phyloP scores from a whole-genome alignment of 2,329 filamentous ascomycete genomes.

The Gnomoniopsis sp. region DNA sequence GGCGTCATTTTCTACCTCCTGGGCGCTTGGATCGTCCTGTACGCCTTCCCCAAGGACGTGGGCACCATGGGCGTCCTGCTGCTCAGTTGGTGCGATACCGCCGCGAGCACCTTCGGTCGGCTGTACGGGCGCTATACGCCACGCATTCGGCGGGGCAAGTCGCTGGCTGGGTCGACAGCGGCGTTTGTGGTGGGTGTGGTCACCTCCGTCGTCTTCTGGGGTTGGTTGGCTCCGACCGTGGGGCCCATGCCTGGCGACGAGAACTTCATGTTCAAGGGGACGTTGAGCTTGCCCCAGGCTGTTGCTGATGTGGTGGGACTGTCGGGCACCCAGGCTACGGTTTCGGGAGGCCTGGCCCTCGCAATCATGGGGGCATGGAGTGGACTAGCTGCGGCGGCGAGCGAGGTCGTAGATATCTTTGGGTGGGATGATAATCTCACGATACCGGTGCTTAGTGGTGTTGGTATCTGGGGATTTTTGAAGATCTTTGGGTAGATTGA shows the following conservation, averaged over 20 bases:
- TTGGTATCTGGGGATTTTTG: slow-evolving; percentile 88
- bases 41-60: slow-evolving; percentile 89
- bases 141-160: slow-evolving; percentile 81
- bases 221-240: slow-evolving; percentile 69
- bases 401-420: slow-evolving; percentile 87
- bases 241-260: slow-evolving; percentile 69
- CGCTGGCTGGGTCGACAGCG: slow-evolving; percentile 81
- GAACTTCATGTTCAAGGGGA: slow-evolving; percentile 76
- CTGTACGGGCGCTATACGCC: slow-evolving; percentile 88
- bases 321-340: slow-evolving; percentile 52
- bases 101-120: slow-evolving; percentile 89
- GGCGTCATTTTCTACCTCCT: slow-evolving; percentile 96
- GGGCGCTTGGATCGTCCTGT: slow-evolving; percentile 81
- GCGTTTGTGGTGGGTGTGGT: slow-evolving; percentile 79
- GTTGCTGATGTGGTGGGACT: slow-evolving; percentile 60
- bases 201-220: slow-evolving; percentile 85
- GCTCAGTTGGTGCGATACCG: slow-evolving; percentile 96
- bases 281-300: slow-evolving; percentile 64
- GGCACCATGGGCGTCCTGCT: slow-evolving; percentile 85
- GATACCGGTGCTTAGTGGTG: slow-evolving; percentile 85
- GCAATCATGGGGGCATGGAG: slow-evolving; percentile 80
- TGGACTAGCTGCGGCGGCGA: slow-evolving; percentile 82
- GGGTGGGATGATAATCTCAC: slow-evolving; percentile 97
- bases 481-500: slow-evolving; percentile 68
- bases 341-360: slow-evolving; percentile 71